phyloP scores from a whole-genome alignment of 2,329 filamentous ascomycete genomes.

The Fusarium nurragi region DNA sequence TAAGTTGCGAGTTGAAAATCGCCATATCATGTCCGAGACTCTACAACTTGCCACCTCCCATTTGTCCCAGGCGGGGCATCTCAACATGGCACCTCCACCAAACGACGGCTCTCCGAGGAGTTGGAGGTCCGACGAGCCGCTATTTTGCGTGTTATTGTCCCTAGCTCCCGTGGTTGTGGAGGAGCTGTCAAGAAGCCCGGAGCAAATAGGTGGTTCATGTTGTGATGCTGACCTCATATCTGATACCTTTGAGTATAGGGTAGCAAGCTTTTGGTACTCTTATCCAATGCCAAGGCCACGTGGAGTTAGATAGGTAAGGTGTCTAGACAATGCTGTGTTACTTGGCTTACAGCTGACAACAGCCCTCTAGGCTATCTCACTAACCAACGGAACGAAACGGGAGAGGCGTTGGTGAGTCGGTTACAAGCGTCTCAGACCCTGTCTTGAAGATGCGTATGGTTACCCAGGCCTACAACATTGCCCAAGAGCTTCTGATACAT shows the following conservation, averaged over 20 bases:
- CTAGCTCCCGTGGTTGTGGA: background rate
- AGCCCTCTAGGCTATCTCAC: background rate
- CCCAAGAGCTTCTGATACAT: background rate
- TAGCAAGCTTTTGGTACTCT: constrained; percentile 2
- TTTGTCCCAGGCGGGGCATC: background rate
- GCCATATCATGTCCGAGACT: background rate
- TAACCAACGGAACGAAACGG: constrained; percentile 30
- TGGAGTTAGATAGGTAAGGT: constrained; percentile 29
- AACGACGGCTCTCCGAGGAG: background rate
- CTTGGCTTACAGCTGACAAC: constrained; percentile 11
- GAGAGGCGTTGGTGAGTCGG: constrained; percentile 15
- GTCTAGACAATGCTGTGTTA: background rate
- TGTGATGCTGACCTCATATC: background rate
- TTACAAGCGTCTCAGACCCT: background rate
- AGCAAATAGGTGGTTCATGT: background rate
- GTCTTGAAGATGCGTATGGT: background rate
- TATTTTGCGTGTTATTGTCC: background rate
- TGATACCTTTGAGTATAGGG: background rate
- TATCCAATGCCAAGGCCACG: constrained; percentile 41
- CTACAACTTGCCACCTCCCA: background rate
- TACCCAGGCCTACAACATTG: constrained; percentile 8
- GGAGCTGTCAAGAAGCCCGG: background rate
- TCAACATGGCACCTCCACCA: constrained; percentile 2
- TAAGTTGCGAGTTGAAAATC: background rate
- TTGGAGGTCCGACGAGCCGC: constrained; percentile 12